phyloP scores from a whole-genome alignment of 805 yeast species.

The Kluyveromyces dobzhanskii region DNA sequence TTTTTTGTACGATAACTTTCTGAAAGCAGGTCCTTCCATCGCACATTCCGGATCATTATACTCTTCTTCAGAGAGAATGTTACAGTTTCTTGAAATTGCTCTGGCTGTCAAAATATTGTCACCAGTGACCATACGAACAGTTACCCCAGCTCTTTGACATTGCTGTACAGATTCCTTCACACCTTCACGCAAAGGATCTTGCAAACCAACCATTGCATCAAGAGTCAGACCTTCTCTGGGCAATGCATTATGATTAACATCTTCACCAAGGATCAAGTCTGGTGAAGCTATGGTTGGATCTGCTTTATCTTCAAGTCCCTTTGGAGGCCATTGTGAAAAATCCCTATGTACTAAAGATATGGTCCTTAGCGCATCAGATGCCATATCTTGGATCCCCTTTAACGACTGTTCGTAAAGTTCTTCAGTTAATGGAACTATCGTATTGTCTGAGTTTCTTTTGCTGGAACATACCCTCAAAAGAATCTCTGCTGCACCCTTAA shows the following conservation, averaged over 20 bases:
- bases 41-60: conserved; percentile 47
- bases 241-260: conserved; percentile 7
- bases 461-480: conserved; percentile 53
- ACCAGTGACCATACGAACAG: conserved; percentile 97
- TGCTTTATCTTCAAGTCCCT: conserved; percentile 30
- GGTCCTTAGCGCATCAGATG: conserved; percentile 77
- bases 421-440: conserved; percentile 21
- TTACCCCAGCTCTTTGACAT: conserved; percentile 86
- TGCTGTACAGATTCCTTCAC: conserved; percentile 82
- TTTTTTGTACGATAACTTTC: conserved; percentile 53
- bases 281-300: conserved; percentile 37
- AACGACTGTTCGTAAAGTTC: conserved; percentile 28
- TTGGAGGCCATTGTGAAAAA: conserved; percentile 66
- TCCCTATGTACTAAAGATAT: conserved; percentile 82
- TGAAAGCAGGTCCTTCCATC: conserved; percentile 91
- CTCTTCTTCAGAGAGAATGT: conserved; percentile 48
- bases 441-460: conserved; percentile 28
- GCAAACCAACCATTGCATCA: conserved; percentile 81
- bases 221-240: conserved; percentile 37
- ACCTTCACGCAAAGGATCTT: conserved; percentile 88
- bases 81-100: conserved; percentile 83
- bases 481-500: conserved; percentile 95
- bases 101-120: conserved; percentile 87
- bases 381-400: conserved; percentile 46
- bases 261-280: conserved; percentile 32